These are phyloP conservation scores for Bothriochloa decipiens DNA, from an alignment of 176 grass and related monocot genomes.

Conservation along the genomic window DNA sequence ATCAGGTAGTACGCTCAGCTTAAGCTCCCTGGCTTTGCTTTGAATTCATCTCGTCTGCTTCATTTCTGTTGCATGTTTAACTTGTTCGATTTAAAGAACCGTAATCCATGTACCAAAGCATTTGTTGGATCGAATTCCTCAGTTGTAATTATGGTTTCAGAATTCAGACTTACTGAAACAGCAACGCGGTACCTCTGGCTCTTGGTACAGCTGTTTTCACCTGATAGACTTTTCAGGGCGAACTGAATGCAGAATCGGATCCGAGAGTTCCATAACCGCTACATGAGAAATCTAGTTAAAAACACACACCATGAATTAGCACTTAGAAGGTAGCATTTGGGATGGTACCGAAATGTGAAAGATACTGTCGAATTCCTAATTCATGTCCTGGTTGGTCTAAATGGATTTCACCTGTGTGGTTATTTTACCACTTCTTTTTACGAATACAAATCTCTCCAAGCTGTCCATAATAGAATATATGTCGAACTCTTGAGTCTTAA, in stretches of 20 bases:
- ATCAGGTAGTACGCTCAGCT: constrained; percentile 51
- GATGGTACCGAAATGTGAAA: background rate
- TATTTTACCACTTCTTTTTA: background rate
- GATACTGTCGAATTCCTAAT: background rate
- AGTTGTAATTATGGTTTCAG: background rate
- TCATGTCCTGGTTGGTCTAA: background rate
- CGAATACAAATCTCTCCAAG: background rate
- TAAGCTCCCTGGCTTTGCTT: background rate
- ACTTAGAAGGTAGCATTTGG: background rate
- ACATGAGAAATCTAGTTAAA: background rate
- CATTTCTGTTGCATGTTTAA: background rate
- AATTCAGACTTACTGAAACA: background rate
- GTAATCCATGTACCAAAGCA: background rate
- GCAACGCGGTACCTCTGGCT: background rate
- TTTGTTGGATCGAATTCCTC: background rate
- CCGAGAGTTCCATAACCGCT: background rate
- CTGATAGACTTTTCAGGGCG: background rate
- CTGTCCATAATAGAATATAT: background rate
- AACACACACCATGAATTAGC: background rate
- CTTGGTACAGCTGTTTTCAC: background rate
- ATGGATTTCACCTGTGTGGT: background rate
- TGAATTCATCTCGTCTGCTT: constrained; percentile 2
- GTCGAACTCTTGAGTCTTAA: too few relatives aligned
- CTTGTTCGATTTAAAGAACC: background rate
- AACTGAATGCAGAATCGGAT: background rate